A percentile compares a stretch with the other conserved stretches of the same genome.
Conservation (phyloP, 1,284 basidiomycete genomes). For the Boletus mariae region DNA sequence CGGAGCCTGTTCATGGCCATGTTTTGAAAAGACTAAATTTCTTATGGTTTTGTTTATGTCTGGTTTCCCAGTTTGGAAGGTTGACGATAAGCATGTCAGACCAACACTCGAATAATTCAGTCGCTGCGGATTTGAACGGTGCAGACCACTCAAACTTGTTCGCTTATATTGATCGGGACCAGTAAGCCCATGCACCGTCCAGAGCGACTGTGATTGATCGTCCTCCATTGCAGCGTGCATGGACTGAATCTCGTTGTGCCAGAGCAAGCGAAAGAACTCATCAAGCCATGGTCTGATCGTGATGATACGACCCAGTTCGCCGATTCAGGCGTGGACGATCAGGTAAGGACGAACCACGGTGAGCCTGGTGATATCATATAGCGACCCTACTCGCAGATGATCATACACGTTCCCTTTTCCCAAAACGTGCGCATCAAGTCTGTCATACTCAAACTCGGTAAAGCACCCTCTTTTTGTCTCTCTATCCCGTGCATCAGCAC, state of each 20-base stretch:
- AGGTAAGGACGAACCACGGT: constrained; percentile 43
- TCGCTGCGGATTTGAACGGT: constrained; percentile 31
- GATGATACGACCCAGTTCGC: constrained; percentile 62
- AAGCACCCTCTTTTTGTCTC: constrained; percentile 6
- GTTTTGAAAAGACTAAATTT: neutral
- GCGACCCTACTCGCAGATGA: constrained; percentile 46
- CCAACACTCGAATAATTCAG: constrained; percentile 20
- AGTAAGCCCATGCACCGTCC: constrained; percentile 40
- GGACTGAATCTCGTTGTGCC: constrained; percentile 74
- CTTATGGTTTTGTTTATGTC: too few relatives aligned
- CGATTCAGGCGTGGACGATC: constrained; percentile 76
- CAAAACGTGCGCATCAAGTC: constrained; percentile 74
- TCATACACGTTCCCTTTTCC: constrained; percentile 77
- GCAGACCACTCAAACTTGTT: constrained; percentile 57
- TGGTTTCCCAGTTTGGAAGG: constrained; percentile 14
- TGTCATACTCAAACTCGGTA: constrained; percentile 70
- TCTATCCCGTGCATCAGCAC: constrained; percentile 5
- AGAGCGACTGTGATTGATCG: constrained; percentile 5
- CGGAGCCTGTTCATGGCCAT: constrained; percentile 21
- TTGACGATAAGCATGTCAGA: constrained; percentile 5
- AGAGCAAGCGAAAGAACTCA: constrained; percentile 68
- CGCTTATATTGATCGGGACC: constrained; percentile 63
- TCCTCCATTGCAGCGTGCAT: constrained; percentile 51
- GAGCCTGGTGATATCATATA: constrained; percentile 7
- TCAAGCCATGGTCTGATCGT: constrained; percentile 78